Evolutionary conservation across 768 basidiomycete genomes (phyloP).

Genomic region (Termitomyces sp.): DNA sequence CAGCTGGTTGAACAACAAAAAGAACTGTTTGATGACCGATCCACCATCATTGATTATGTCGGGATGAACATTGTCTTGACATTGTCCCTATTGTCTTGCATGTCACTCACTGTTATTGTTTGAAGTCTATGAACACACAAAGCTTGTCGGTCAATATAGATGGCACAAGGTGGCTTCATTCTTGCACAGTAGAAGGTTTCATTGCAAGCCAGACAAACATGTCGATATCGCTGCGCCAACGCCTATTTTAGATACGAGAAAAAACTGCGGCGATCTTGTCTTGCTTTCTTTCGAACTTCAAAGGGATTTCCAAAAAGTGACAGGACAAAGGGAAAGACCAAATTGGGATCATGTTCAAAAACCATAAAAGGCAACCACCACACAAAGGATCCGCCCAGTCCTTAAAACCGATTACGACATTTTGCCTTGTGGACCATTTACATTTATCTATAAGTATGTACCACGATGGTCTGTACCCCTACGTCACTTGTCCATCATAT

Average conservation of each 20-base stretch:
- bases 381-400: background rate
- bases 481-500: background rate
- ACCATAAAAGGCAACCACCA: background rate
- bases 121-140: background rate
- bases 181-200: background rate
- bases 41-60: constrained; percentile 15
- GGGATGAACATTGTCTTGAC: constrained; percentile 13
- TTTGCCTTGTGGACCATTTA: background rate
- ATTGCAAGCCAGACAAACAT: background rate
- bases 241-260: background rate
- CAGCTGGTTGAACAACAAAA: constrained; percentile 28
- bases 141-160: background rate
- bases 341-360: constrained; percentile 5
- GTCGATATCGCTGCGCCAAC: background rate
- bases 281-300: constrained; percentile 6
- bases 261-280: background rate
- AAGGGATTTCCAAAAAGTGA: constrained; percentile 12
- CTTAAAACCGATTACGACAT: background rate
- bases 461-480: no score
- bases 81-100: constrained; percentile 19
- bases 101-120: background rate
- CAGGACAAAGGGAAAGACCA: constrained; percentile 15
- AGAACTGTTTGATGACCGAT: constrained; percentile 21
- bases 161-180: background rate
- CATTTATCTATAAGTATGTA: background rate